Percentiles rank a stretch among this genome's conserved stretches.
Conservation (phyloP, 768 basidiomycete species). For the Naganishia antarctica region DNA sequence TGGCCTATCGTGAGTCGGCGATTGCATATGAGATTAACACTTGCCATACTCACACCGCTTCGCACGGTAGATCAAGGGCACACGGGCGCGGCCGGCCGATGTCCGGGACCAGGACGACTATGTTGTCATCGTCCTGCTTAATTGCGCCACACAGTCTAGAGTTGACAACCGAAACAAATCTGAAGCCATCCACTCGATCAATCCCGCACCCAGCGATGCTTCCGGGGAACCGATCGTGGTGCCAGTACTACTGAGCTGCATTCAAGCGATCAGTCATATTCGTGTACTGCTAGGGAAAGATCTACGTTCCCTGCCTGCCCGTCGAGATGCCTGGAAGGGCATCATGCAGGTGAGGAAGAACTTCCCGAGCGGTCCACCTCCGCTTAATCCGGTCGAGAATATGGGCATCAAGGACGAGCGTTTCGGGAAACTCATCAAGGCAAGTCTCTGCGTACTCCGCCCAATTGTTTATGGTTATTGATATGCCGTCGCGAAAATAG, state of each 20-base stretch:
- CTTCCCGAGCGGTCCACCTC: conserved; percentile 77
- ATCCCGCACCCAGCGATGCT: conserved; percentile 65
- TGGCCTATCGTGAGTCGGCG: conserved; percentile 19
- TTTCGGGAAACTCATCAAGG: conserved; percentile 79
- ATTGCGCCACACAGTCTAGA: conserved; percentile 65
- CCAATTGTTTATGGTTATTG: neutral
- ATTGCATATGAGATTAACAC: neutral
- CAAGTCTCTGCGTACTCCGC: conserved; percentile 43
- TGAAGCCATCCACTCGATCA: conserved; percentile 63
- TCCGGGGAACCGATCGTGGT: conserved; percentile 73
- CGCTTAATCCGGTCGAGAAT: conserved; percentile 86
- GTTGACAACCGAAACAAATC: conserved; percentile 53
- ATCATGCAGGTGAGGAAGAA: conserved; percentile 84
- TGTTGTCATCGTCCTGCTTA: conserved; percentile 83
- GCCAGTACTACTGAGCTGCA: conserved; percentile 77
- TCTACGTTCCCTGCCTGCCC: conserved; percentile 64
- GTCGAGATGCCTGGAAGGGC: conserved; percentile 84
- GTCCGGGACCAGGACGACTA: conserved; percentile 87
- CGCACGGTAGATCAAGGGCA: conserved; percentile 43
- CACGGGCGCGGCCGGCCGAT: conserved; percentile 58
- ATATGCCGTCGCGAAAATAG: conserved; percentile 50
- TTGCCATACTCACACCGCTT: neutral
- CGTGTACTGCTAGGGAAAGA: conserved; percentile 88
- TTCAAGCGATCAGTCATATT: conserved; percentile 79
- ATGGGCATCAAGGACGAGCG: conserved; percentile 95